phyloP scores from a whole-genome alignment of 2,329 filamentous ascomycete genomes.

The Ophiocordyceps sinensis region DNA sequence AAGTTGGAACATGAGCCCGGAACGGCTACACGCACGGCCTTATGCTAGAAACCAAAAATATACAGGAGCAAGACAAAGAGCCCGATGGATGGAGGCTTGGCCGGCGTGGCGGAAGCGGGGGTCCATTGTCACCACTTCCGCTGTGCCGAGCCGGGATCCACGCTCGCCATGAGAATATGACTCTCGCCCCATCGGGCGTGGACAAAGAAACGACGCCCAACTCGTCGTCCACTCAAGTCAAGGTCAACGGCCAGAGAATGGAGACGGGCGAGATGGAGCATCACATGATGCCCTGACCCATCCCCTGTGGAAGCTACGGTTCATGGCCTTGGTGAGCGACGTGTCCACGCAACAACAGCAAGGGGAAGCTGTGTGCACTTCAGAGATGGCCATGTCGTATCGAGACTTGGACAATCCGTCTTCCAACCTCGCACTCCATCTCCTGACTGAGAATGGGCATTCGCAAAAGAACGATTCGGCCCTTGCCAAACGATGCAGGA shows the following conservation, averaged over 20 bases:
- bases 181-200: too few relatives aligned
- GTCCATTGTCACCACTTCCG: too few relatives aligned
- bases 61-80: too few relatives aligned
- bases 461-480: neutral
- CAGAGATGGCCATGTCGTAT: neutral
- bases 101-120: too few relatives aligned
- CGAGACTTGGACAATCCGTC: neutral
- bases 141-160: too few relatives aligned
- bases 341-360: neutral
- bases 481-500: slow-evolving; percentile 1
- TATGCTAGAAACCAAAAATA: too few relatives aligned
- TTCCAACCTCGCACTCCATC: neutral
- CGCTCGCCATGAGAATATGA: too few relatives aligned
- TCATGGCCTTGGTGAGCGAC: neutral
- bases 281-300: neutral
- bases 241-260: slow-evolving; percentile 1
- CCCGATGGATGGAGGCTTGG: too few relatives aligned
- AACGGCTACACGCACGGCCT: too few relatives aligned
- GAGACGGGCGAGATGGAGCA: slow-evolving; percentile 2
- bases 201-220: too few relatives aligned
- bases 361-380: neutral
- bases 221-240: slow-evolving; percentile 2
- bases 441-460: neutral
- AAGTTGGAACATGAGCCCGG: too few relatives aligned
- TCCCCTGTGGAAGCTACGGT: neutral